A percentile compares a stretch with the other conserved stretches of the same genome.
Evolutionary conservation across 2,329 filamentous ascomycete species (phyloP).

Genomic region (Sporothrix humicola): DNA sequence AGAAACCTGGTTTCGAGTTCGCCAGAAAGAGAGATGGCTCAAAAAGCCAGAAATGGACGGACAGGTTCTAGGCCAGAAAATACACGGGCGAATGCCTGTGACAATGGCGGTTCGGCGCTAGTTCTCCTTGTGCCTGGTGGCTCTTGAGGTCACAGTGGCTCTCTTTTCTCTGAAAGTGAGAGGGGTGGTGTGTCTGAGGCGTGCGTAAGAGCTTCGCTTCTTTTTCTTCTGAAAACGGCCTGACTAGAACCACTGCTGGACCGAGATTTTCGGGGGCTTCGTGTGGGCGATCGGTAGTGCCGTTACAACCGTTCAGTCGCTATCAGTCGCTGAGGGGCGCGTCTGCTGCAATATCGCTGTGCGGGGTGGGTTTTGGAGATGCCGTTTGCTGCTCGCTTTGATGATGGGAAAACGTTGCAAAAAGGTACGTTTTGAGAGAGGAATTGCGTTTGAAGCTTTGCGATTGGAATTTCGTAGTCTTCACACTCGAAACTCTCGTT

Average conservation of each 20-base stretch:
- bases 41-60: conserved; percentile 5
- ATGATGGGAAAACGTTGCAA: background rate
- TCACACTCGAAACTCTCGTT: background rate
- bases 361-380: background rate
- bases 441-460: background rate
- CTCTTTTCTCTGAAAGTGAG: background rate
- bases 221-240: conserved; percentile 5
- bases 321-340: background rate
- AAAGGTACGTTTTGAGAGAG: background rate
- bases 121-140: background rate
- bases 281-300: background rate
- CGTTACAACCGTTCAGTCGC: background rate
- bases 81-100: conserved; percentile 21
- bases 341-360: background rate
- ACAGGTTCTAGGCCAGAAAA: conserved; percentile 15
- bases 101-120: background rate
- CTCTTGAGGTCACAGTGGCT: conserved; percentile 4
- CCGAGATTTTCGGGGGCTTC: background rate
- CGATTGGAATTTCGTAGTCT: background rate
- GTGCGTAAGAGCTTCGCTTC: conserved; percentile 19
- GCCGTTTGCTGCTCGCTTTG: background rate
- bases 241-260: conserved; percentile 10
- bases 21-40: background rate
- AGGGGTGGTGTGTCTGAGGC: background rate
- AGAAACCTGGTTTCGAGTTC: background rate